These are phyloP conservation scores for Erodium maritimum DNA, from an alignment of 345 rosid genomes.

Conservation along the genomic window DNA sequence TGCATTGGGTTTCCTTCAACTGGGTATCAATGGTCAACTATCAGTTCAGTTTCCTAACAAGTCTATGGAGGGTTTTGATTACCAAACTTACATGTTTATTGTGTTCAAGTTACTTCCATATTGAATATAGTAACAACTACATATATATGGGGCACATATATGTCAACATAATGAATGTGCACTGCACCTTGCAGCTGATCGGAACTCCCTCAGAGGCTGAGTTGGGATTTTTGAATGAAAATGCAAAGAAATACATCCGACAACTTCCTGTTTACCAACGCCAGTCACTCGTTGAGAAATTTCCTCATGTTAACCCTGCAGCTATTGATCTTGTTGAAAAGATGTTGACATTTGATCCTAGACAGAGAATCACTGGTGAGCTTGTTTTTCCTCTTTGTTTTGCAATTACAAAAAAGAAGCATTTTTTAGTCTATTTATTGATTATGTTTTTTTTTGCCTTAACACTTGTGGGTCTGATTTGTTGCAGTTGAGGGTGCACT, in stretches of 20 bases:
- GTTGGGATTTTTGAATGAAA: constrained; percentile 1
- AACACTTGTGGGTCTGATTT: constrained; percentile 1
- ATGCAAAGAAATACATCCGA: neutral
- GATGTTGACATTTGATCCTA: constrained; percentile 1
- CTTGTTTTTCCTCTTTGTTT: neutral
- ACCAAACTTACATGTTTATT: too few relatives aligned
- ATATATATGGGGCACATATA: neutral
- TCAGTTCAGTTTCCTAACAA: too few relatives aligned
- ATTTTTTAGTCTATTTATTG: too few relatives aligned
- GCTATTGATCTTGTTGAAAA: constrained; percentile 2
- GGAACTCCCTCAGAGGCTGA: constrained; percentile 1
- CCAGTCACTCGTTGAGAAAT: neutral
- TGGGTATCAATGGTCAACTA: too few relatives aligned
- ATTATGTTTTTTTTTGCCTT: neutral
- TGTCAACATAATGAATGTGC: neutral
- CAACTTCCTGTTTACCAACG: neutral
- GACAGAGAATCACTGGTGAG: neutral
- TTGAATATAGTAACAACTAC: neutral
- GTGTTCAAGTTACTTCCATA: neutral
- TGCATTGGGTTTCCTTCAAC: too few relatives aligned
- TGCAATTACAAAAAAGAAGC: neutral
- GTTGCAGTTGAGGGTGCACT: constrained; percentile 63
- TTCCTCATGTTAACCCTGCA: neutral
- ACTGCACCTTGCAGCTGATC: constrained; percentile 1
- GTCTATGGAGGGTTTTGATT: neutral